phyloP scores from a whole-genome alignment of 2,329 filamentous ascomycete species.

The Phyllachora maydis region DNA sequence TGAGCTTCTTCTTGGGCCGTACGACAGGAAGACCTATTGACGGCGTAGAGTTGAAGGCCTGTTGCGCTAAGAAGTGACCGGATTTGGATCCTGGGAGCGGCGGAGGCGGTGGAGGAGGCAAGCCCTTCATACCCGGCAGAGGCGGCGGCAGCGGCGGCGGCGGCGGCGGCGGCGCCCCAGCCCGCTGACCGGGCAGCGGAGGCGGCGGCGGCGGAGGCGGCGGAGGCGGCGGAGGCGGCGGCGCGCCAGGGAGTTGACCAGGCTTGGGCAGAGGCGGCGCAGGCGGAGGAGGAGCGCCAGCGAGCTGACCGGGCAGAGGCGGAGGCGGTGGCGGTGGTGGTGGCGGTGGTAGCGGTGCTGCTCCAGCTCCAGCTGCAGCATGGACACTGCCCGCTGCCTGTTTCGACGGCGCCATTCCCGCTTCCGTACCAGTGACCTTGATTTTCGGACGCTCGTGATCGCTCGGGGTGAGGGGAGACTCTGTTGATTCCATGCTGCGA shows the following conservation, averaged over 20 bases:
- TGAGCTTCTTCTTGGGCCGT: conserved; percentile 96
- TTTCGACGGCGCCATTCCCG: conserved; percentile 14
- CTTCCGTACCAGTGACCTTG: conserved; percentile 25
- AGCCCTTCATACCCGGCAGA: conserved; percentile 17
- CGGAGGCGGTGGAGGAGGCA: conserved; percentile 25
- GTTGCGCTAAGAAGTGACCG: conserved; percentile 55
- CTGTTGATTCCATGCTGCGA: conserved; percentile 51
- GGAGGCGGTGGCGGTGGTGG: conserved; percentile 25
- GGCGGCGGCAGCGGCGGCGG: conserved; percentile 18
- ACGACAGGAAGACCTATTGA: conserved; percentile 58
- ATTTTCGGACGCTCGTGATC: conserved; percentile 40
- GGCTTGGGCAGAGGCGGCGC: conserved; percentile 18
- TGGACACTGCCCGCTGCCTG: conserved; percentile 15
- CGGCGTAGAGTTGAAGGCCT: conserved; percentile 29
- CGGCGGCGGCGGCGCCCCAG: conserved; percentile 14
- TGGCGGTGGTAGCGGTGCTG: conserved; percentile 8
- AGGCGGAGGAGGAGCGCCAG: conserved; percentile 16
- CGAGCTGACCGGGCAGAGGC: conserved; percentile 22
- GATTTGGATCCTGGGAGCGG: conserved; percentile 47
- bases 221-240: conserved; percentile 12
- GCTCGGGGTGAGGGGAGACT: conserved; percentile 44
- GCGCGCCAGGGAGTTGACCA: conserved; percentile 6
- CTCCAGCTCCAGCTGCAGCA: conserved; percentile 10
- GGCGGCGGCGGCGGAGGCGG: conserved; percentile 13
- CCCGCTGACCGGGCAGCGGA: conserved; percentile 15